A percentile compares a stretch with the other conserved stretches of the same genome.
These are phyloP conservation scores for Calocybe indica DNA, from an alignment of 768 basidiomycete genomes.

Conservation along the genomic window DNA sequence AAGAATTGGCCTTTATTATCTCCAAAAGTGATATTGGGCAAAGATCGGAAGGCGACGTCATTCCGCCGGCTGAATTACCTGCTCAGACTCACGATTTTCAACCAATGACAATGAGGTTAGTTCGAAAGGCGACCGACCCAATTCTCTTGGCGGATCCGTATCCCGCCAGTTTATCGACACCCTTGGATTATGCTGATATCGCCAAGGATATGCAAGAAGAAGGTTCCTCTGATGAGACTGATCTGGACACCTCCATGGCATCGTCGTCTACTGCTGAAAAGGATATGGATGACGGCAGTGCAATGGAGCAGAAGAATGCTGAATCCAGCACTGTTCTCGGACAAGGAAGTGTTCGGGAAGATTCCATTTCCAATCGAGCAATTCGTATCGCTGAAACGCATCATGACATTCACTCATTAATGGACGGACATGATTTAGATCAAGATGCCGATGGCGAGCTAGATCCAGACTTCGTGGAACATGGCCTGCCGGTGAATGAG, in stretches of 20 bases:
- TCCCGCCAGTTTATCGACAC: constrained; percentile 44
- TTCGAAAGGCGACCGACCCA: constrained; percentile 21
- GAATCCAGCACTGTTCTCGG: not conserved
- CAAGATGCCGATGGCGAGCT: constrained; percentile 30
- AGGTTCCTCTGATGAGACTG: constrained; percentile 18
- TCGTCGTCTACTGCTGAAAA: constrained; percentile 22
- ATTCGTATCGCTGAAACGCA: too few species aligned
- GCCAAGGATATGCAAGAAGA: constrained; percentile 6
- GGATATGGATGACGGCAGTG: constrained; percentile 9
- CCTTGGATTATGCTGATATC: constrained; percentile 14
- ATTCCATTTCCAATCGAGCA: too few species aligned
- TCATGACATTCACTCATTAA: not conserved
- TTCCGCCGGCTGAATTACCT: too few species aligned
- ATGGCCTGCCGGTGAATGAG: not conserved
- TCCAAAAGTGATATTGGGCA: too few species aligned
- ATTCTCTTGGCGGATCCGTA: constrained; percentile 36
- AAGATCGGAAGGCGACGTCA: too few species aligned
- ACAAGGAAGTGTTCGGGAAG: not conserved
- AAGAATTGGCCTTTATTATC: too few species aligned
- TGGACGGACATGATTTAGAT: constrained; percentile 13
- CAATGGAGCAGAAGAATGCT: too few species aligned
- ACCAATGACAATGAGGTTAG: constrained; percentile 2
- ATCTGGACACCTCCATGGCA: constrained; percentile 22
- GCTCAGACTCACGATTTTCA: too few species aligned
- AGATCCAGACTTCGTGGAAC: constrained; percentile 25